Base-by-base conservation (phyloP, 371 early-diverging fungal genomes). In the Entomophthora muscae region DNA sequence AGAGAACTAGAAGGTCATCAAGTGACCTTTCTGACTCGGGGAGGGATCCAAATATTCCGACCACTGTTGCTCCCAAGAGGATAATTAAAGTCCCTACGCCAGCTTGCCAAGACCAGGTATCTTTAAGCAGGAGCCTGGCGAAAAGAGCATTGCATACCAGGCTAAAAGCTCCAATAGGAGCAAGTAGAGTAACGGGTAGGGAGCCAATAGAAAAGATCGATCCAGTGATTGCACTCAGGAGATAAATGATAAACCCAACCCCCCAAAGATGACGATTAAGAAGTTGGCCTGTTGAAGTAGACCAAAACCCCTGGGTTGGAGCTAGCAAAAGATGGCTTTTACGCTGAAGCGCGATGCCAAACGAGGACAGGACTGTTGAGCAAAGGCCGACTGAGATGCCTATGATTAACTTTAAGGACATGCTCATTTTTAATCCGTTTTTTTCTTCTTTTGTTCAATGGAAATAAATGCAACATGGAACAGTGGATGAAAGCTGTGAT, bases 121-220 rank as follows among this genome's bases (percentile, higher is more conserved):
- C 85, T 23, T 76, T 78, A 52, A 89, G 65, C 2, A 89, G 75
- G 28, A 79, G 65, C 42, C 78, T 73, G 5, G 90, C 88, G 68
- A 84, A 86, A 3, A 87, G 68, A 3, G 87, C 86, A 71, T 89
- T 89, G 66, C 87, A 84, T 21, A 86, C 85, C 42, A 89, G 73
- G 1, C 80, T 81, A 56, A 88, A 81, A 12, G 90, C 87, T 0
- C 88, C 86, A 63, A 89, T 72, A 2, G 90, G 90, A 12, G 90
- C 90, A 31, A 88, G 73, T 54, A 88, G 86, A 64, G 88, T 83
- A n/a, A 89, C 85, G 1, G 90, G 90, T 17, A 89, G 74, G 64
- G 84, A 82, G 54, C 86, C 86, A 63, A 89, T 83, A 1, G 89
- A 82, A 52, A 87, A 80, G 5, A 83, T 72, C 0, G 89, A 84